These are phyloP conservation scores for Scheffersomyces ergatensis DNA, from an alignment of 805 yeast species.

Conservation along the genomic window DNA sequence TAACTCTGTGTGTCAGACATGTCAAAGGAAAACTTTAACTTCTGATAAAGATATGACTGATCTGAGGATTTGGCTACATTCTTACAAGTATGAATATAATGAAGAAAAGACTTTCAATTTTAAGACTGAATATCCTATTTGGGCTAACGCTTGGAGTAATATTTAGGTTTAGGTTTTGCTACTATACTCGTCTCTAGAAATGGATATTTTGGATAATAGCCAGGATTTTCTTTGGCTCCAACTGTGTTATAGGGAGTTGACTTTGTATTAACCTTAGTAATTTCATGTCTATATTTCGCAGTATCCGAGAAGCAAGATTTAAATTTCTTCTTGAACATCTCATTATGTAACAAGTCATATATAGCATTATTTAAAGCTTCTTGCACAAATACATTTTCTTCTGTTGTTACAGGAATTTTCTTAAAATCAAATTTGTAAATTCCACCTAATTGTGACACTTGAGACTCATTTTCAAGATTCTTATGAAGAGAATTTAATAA, in stretches of 20 bases:
- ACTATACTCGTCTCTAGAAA: slow-evolving; percentile 9
- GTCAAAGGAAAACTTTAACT: slow-evolving; percentile 30
- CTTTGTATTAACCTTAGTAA: not conserved
- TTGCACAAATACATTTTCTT: slow-evolving; percentile 9
- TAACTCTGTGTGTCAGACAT: slow-evolving; percentile 26
- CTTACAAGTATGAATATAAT: slow-evolving; percentile 33
- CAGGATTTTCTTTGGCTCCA: slow-evolving; percentile 13
- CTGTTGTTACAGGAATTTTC: slow-evolving; percentile 17
- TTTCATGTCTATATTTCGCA: too few relatives aligned
- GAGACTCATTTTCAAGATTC: not conserved
- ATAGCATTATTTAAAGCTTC: not conserved
- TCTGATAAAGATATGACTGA: slow-evolving; percentile 23
- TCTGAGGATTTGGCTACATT: slow-evolving; percentile 47
- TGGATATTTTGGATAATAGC: slow-evolving; percentile 21
- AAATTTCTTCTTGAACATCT: too few relatives aligned
- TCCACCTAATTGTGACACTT: slow-evolving; percentile 18
- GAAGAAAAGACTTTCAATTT: slow-evolving; percentile 28
- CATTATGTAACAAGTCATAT: too few relatives aligned
- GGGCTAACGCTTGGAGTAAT: slow-evolving; percentile 32
- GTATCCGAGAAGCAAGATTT: too few relatives aligned
- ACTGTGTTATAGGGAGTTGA: slow-evolving; percentile 8
- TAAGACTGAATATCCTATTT: slow-evolving; percentile 43
- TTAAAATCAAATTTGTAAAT: slow-evolving; percentile 17
- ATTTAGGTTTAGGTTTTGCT: not conserved
- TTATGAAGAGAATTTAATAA: slow-evolving; percentile 13